phyloP scores from a whole-genome alignment of 306 rosid genomes.

The Dalbergia cochinchinensis region DNA sequence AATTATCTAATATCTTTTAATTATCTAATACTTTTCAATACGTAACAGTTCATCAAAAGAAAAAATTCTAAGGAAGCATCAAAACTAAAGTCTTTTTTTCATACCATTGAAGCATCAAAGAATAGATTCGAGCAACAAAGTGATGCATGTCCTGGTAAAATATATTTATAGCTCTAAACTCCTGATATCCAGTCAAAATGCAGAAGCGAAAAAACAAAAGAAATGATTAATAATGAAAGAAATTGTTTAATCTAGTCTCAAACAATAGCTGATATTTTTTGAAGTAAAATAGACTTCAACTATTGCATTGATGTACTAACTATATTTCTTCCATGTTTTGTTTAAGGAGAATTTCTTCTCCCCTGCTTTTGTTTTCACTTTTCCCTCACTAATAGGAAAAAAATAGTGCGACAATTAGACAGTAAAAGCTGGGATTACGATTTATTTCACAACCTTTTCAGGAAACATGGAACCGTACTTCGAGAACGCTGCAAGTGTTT shows the following conservation, averaged over 20 bases:
- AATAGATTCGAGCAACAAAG: conserved; percentile 15
- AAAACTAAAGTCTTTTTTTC: not conserved
- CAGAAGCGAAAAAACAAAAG: conserved; percentile 9
- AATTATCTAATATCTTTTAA: conserved; percentile 3
- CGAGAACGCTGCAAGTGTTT: conserved; percentile 65
- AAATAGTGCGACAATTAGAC: conserved; percentile 3
- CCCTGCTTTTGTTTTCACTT: conserved; percentile 2
- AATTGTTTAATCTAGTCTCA: conserved; percentile 1
- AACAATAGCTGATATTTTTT: not conserved
- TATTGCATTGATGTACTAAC: conserved; percentile 33
- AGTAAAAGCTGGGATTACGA: conserved; percentile 1
- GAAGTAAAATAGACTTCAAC: conserved; percentile 22
- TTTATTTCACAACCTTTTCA: conserved; percentile 80
- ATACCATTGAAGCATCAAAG: not conserved
- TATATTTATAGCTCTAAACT: conserved; percentile 19
- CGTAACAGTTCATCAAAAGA: not conserved
- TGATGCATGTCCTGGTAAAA: not conserved
- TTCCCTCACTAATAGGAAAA: conserved; percentile 27
- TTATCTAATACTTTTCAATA: not conserved
- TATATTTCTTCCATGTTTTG: conserved; percentile 26
- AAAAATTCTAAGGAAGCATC: conserved; percentile 23
- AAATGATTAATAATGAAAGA: not conserved
- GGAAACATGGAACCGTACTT: conserved; percentile 85
- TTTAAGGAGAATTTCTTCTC: conserved; percentile 12
- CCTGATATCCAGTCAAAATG: conserved; percentile 32